These are phyloP conservation scores for Parasitella parasitica DNA, from an alignment of 371 early-diverging fungal genomes.

Conservation along the genomic window DNA sequence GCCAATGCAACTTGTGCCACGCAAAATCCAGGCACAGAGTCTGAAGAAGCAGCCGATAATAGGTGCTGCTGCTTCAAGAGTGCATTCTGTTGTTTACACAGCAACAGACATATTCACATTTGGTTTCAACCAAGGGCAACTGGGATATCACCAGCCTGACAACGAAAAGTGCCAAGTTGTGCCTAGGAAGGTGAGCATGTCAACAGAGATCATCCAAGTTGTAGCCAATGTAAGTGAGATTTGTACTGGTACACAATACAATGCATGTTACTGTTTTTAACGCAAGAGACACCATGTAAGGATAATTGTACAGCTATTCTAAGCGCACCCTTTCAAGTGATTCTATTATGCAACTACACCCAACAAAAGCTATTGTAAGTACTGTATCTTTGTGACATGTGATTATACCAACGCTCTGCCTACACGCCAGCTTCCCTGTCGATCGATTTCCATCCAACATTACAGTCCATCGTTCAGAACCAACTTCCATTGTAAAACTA, in stretches of 20 bases:
- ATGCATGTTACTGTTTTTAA: neutral
- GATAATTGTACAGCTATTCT: slow-evolving; percentile 59
- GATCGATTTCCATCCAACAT: slow-evolving; percentile 48
- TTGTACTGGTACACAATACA: no score
- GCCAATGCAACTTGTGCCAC: slow-evolving; percentile 55
- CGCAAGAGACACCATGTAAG: neutral
- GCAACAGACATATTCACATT: slow-evolving; percentile 64
- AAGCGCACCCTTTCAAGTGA: slow-evolving; percentile 43
- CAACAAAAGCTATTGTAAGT: slow-evolving; percentile 50
- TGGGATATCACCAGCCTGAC: slow-evolving; percentile 59
- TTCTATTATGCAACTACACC: slow-evolving; percentile 46
- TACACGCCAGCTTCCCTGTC: slow-evolving; percentile 36
- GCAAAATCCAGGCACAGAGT: slow-evolving; percentile 51
- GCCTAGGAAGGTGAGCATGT: slow-evolving; percentile 56
- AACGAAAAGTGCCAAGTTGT: slow-evolving; percentile 38
- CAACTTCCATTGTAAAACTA: slow-evolving; percentile 22
- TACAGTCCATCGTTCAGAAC: slow-evolving; percentile 24
- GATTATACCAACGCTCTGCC: no score
- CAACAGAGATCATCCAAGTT: slow-evolving; percentile 48
- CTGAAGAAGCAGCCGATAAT: slow-evolving; percentile 57
- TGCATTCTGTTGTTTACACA: slow-evolving; percentile 70
- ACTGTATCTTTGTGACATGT: neutral
- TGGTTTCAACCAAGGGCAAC: slow-evolving; percentile 76
- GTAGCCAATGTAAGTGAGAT: slow-evolving; percentile 40
- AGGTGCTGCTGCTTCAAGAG: slow-evolving; percentile 71